Evolutionary conservation across 805 yeast species (phyloP).

Genomic region (Grigorovia jiainica): DNA sequence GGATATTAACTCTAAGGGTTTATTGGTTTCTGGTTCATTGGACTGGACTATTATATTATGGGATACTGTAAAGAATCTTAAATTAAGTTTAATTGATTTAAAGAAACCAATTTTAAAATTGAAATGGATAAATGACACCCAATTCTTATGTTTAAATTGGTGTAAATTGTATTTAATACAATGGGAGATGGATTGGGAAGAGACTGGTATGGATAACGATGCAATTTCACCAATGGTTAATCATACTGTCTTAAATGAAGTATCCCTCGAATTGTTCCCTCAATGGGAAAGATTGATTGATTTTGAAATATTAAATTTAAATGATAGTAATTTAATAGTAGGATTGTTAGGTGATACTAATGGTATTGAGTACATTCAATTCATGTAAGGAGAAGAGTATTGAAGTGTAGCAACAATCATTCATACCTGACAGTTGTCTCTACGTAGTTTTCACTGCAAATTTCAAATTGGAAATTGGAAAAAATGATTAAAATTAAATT

Average conservation of each 20-base stretch:
- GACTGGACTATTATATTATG: constrained; percentile 22
- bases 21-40: constrained; percentile 16
- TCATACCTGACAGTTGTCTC: neutral
- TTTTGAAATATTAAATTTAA: neutral
- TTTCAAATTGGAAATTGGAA: neutral
- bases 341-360: neutral
- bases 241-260: neutral
- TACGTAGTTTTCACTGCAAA: no score
- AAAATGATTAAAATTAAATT: neutral
- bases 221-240: no score
- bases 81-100: constrained; percentile 11
- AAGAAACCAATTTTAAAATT: constrained; percentile 13
- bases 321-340: neutral
- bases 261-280: neutral
- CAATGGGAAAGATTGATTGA: neutral
- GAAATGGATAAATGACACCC: constrained; percentile 9
- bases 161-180: neutral
- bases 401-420: neutral
- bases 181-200: neutral
- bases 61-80: constrained; percentile 12
- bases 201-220: no score
- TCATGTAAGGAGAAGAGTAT: no score
- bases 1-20: constrained; percentile 8
- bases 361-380: neutral
- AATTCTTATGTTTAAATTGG: neutral